Evolutionary conservation across 1,284 basidiomycete genomes (phyloP).

Genomic region (Cryptococcus depauperatus): DNA sequence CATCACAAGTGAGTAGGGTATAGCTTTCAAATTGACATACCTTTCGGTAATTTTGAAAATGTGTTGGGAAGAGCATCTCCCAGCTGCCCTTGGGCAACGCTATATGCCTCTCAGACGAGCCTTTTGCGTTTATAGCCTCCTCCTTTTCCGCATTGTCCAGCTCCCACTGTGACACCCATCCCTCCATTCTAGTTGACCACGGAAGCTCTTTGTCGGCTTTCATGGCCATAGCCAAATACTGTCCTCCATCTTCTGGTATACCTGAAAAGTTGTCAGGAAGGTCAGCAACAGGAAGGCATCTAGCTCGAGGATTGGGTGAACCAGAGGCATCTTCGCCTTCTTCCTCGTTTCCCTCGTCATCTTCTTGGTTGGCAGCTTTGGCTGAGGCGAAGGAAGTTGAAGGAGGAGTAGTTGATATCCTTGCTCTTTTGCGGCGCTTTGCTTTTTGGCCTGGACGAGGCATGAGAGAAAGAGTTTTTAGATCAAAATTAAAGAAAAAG

Average conservation of each 20-base stretch:
- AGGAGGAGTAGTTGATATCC: not conserved
- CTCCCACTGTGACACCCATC: not conserved
- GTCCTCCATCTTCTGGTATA: slow-evolving; percentile 27
- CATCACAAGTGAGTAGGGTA: not conserved
- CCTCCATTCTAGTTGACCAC: slow-evolving; percentile 22
- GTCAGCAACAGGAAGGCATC: slow-evolving; percentile 29
- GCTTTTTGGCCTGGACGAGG: slow-evolving; percentile 3
- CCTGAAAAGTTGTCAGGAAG: slow-evolving; percentile 31
- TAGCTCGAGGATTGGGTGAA: slow-evolving; percentile 8
- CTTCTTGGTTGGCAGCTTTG: not conserved
- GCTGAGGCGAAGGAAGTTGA: not conserved
- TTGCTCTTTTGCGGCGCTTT: slow-evolving; percentile 3
- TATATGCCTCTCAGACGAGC: slow-evolving; percentile 10
- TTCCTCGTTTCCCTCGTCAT: not conserved
- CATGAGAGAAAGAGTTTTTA: not conserved
- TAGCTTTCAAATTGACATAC: slow-evolving; percentile 9
- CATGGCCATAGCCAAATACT: slow-evolving; percentile 32
- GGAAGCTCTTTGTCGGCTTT: slow-evolving; percentile 22
- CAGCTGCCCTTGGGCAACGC: slow-evolving; percentile 31
- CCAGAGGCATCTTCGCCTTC: not conserved
- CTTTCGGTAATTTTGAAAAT: slow-evolving; percentile 27
- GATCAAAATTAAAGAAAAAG: not conserved
- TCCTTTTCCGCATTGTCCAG: not conserved
- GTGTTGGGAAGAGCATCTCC: slow-evolving; percentile 23
- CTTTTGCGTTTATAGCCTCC: too few species aligned